Percentiles rank a stretch among this genome's conserved stretches.
These are phyloP conservation scores for Hanseniaspora occidentalis DNA, from an alignment of 805 yeast genomes.

Conservation along the genomic window DNA sequence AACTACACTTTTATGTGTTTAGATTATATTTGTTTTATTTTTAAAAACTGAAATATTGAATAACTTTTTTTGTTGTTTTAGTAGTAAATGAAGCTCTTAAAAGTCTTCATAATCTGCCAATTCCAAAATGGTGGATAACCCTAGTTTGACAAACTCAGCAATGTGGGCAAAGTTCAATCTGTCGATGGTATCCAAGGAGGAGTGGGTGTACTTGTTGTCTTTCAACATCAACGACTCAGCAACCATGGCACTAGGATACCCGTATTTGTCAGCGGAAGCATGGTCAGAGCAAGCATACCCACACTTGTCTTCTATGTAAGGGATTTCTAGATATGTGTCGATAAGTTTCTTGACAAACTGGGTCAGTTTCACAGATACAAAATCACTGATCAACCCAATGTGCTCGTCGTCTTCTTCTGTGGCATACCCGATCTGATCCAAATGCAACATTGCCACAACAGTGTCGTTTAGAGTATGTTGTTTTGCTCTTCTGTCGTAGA, in stretches of 20 bases:
- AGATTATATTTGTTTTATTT: too few species aligned
- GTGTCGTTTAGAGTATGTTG: constrained; percentile 31
- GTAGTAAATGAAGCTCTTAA: too few species aligned
- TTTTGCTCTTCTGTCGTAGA: constrained; percentile 21
- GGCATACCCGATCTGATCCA: constrained; percentile 86
- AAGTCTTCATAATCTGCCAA: constrained; percentile 28
- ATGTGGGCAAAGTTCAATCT: constrained; percentile 67
- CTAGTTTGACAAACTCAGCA: constrained; percentile 67
- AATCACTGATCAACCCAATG: constrained; percentile 74
- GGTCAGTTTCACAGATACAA: constrained; percentile 41
- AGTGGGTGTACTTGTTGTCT: constrained; percentile 62
- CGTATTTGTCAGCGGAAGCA: constrained; percentile 70
- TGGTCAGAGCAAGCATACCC: constrained; percentile 95
- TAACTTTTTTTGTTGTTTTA: too few species aligned
- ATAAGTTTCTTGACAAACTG: constrained; percentile 51
- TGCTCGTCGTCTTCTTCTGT: constrained; percentile 41
- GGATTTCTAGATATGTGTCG: constrained; percentile 49
- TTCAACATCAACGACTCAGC: constrained; percentile 61
- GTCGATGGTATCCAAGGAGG: constrained; percentile 69
- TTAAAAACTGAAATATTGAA: too few species aligned
- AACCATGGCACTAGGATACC: constrained; percentile 75
- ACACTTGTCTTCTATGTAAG: constrained; percentile 63
- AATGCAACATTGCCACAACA: constrained; percentile 80
- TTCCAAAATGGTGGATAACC: constrained; percentile 63
- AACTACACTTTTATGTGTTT: too few species aligned